A percentile compares a stretch with the other conserved stretches of the same genome.
Conservation (phyloP, 148 eudicot genomes). For the Vaccinium vitisidaea region DNA sequence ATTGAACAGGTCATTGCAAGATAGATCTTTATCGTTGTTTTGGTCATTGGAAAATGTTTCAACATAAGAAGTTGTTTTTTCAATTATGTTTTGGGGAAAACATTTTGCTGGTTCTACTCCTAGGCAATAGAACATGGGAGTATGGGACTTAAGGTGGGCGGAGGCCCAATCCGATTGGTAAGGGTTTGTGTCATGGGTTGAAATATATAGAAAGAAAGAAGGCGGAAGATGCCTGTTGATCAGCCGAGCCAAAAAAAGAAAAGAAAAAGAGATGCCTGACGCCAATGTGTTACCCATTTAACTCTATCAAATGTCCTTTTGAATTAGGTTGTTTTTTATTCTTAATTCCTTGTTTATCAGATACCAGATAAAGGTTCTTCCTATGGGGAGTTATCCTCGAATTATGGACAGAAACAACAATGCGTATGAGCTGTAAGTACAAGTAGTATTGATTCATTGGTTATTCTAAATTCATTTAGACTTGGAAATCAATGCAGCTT, state of each 20-base stretch:
- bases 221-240: neutral
- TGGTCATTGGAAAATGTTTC: neutral
- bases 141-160: neutral
- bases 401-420: conserved; percentile 85
- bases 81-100: neutral
- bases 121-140: neutral
- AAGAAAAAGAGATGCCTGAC: too few relatives aligned
- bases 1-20: too few relatives aligned
- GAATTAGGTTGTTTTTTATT: conserved; percentile 6
- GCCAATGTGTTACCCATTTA: neutral
- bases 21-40: neutral
- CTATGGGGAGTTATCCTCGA: conserved; percentile 96
- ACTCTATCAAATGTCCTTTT: conserved; percentile 2
- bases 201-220: too few relatives aligned
- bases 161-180: neutral
- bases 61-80: neutral
- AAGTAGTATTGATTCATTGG: neutral
- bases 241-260: too few relatives aligned
- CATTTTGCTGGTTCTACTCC: neutral
- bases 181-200: too few relatives aligned
- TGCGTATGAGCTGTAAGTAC: conserved; percentile 86
- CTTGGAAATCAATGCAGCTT: neutral
- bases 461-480: neutral
- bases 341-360: conserved; percentile 41
- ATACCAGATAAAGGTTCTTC: conserved; percentile 82